These are phyloP conservation scores for Chrysosphaeria jannelii DNA, from an alignment of 2,329 filamentous ascomycete genomes.

Conservation along the genomic window DNA sequence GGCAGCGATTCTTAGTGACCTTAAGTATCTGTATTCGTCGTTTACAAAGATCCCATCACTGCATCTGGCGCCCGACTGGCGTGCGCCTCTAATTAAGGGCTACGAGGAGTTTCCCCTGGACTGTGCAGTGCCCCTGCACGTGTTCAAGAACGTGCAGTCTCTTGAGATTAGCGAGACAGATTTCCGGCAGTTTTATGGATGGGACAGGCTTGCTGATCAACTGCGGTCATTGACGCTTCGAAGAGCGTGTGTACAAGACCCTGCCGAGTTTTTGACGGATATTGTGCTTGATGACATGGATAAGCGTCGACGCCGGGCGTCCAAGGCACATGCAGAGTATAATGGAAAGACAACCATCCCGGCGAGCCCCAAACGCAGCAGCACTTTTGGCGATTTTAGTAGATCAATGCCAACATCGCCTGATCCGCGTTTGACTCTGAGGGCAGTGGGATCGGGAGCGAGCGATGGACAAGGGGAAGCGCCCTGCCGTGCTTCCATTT, in stretches of 20 bases:
- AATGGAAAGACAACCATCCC: too few relatives aligned
- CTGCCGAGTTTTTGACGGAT: slow-evolving; percentile 63
- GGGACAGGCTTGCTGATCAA: slow-evolving; percentile 82
- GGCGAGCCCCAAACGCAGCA: too few relatives aligned
- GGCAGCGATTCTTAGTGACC: slow-evolving; percentile 51
- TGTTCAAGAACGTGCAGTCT: slow-evolving; percentile 87
- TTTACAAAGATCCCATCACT: slow-evolving; percentile 96
- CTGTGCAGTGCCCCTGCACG: slow-evolving; percentile 81
- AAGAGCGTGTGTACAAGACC: slow-evolving; percentile 65
- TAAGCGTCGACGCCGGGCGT: slow-evolving; percentile 60
- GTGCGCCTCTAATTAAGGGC: slow-evolving; percentile 63
- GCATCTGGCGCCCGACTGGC: slow-evolving; percentile 71
- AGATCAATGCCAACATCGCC: too few relatives aligned
- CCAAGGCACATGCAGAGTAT: too few relatives aligned
- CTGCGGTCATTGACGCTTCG: slow-evolving; percentile 70
- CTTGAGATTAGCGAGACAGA: slow-evolving; percentile 88
- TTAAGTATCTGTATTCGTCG: slow-evolving; percentile 90
- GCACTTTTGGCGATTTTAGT: too few relatives aligned
- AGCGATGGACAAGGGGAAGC: too few relatives aligned
- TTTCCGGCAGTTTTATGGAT: slow-evolving; percentile 89
- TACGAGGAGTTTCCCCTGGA: slow-evolving; percentile 98
- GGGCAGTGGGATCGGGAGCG: too few relatives aligned
- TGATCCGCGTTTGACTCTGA: too few relatives aligned
- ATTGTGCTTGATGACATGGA: slow-evolving; percentile 95
- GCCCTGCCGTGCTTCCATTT: too few relatives aligned